Conservation (phyloP, 495 filamentous ascomycete species). For the Achaetomiella virescens region DNA sequence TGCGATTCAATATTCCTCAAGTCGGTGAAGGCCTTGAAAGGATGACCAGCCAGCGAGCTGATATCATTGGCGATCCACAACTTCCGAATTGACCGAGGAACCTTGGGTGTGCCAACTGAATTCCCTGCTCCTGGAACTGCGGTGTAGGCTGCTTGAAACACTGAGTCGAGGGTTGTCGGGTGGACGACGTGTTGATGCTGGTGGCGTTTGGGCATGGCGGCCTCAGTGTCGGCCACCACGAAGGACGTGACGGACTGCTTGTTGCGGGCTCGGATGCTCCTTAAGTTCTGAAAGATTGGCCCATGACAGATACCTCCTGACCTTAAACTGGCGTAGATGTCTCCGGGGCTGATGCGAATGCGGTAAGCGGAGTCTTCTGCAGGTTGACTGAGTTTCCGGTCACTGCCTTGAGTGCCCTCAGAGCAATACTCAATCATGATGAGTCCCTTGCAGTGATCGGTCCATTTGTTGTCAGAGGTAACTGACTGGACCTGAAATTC, state of each 20-base stretch:
- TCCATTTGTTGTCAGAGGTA: constrained; percentile 36
- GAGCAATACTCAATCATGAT: constrained; percentile 23
- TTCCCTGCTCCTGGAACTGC: constrained; percentile 17
- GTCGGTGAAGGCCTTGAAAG: constrained; percentile 20
- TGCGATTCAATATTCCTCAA: constrained; percentile 20
- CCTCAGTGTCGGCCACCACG: constrained; percentile 32
- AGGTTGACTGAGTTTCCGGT: neutral
- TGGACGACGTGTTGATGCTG: constrained; percentile 42
- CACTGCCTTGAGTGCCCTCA: constrained; percentile 6
- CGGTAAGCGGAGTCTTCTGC: constrained; percentile 20
- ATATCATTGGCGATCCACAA: constrained; percentile 24
- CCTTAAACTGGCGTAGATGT: constrained; percentile 27
- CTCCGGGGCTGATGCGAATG: constrained; percentile 15
- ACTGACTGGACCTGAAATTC: constrained; percentile 41
- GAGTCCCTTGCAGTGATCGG: constrained; percentile 29
- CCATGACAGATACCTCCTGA: constrained; percentile 33
- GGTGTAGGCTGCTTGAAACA: constrained; percentile 34
- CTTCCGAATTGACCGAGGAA: constrained; percentile 21
- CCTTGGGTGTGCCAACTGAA: constrained; percentile 11
- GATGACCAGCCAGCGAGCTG: constrained; percentile 5
- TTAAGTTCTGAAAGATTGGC: constrained; percentile 34
- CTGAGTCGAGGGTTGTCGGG: constrained; percentile 41
- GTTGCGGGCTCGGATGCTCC: constrained; percentile 19
- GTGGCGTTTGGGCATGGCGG: constrained; percentile 38
- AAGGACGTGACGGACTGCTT: constrained; percentile 25